Evolutionary conservation across 2,329 filamentous ascomycete species (phyloP), one percentile per base, ranked within the genome.

Genomic region (Trichoderma sp.): DNA sequence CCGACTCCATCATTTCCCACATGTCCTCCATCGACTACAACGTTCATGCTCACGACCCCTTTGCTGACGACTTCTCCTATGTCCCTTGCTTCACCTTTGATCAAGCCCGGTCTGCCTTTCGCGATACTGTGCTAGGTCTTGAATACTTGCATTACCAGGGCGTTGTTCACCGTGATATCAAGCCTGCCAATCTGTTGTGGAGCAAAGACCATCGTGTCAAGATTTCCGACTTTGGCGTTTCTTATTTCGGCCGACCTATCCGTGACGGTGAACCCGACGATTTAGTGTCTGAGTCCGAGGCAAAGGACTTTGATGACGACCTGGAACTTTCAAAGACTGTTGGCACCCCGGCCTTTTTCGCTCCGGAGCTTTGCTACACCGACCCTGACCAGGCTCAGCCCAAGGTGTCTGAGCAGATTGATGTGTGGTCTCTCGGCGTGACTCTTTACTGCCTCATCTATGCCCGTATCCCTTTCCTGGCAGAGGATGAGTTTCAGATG

Each of bases 211-310:
- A 95, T 79, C 92, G 93, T 16, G 94, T 98, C 81, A 99, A 99
- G 87, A 99, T 99, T 76, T 98, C 97, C 6, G 97, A 99, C 82
- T 99, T 99, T 86, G 97, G 97, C 38, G 97, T 99, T 1, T 99
- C 97, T 1, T 99, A 98, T 83, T 94, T 99, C 77, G 97, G 97
- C 33, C 92, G 95, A 68, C 95, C 95, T 1, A 93, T 95, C 75
- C 90, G 94, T 53, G 94, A 97, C 64, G 94, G 93, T 71, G 94
- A 97, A 80, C 89, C 91, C 50, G 93, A 94, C 75, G 93, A 95
- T 75, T 92, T 86, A 76, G 92, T 87, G 21, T 93, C 93, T 4
- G 94, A 97, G 82, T 94, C 93, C 0, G 95, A 98, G 83, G 93
- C 94, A 12, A 92, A 91, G 56, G 94, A 97, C 80, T 91, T 97